Base-by-base conservation (phyloP, 2,329 filamentous ascomycete species). In the Chrysosporium queenslandicum region DNA sequence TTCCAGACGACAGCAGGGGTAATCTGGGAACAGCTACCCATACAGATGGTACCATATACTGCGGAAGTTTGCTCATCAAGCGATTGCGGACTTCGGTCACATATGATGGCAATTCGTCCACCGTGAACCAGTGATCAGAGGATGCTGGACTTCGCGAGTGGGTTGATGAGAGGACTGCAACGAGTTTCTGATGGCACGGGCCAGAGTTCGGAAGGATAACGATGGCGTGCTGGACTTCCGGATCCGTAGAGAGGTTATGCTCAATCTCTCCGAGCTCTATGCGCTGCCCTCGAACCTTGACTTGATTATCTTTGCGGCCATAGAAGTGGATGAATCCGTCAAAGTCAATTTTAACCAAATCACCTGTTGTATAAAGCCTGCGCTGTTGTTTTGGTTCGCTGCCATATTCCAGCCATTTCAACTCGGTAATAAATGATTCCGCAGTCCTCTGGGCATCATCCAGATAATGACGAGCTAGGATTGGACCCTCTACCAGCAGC, bases 221-320 rank as follows among this genome's bases (percentile, higher is more conserved):
- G 8, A 50, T 27, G 12, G 21, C 36, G 2, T 14, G 37, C 12
- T 21, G 21, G 4, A 23, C 25, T 16, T 1, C n/a, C 2, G 42
- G 39, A 34, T 37, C 20, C 9, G n/a, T 14, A 12, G 23, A 12
- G 5, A 54, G 90, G 4, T 37, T 25, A 14, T 37, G 20, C n/a
- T 48, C 86, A 66, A 94, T 91, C 69, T 94, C 88, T 0, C 83
- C 85, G 53, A 92, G 83, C 61, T 94, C 89, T 0, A 94, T 74
- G 9, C 88, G 76, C 64, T 94, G 88, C 0, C 88, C 88, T 11
- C 88, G 80, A 2, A 94, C 74, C 65, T 95, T 95, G 56, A 94
- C 82, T 65, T 95, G 90, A 2, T 46, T 54, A 46, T 66, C 64
- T 43, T 61, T 63, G 34, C 34, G 34, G 14, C 34, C 34, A n/a